Conservation (phyloP, 768 basidiomycete species). For the Phylloporus arenicola region DNA sequence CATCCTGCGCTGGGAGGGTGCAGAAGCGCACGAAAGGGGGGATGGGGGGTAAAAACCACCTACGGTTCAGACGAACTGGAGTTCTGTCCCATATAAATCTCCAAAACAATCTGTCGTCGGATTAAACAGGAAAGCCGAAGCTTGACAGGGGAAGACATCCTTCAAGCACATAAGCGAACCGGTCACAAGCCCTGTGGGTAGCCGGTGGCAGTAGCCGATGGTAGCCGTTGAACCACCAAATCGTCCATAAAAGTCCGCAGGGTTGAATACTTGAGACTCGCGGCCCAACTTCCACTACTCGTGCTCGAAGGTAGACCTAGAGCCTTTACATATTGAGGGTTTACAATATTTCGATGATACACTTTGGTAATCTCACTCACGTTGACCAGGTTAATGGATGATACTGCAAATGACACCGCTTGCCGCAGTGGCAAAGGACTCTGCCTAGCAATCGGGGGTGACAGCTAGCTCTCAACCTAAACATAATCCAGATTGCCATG, state of each 20-base stretch:
- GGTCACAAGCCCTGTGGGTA: background rate
- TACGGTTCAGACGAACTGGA: background rate
- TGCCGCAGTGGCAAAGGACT: background rate
- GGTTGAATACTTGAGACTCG: background rate
- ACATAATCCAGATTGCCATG: too few species aligned
- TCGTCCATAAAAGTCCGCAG: background rate
- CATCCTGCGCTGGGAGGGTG: conserved; percentile 14
- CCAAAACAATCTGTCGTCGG: conserved; percentile 18
- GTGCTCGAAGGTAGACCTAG: background rate
- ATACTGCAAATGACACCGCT: conserved; percentile 4
- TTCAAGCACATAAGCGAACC: background rate
- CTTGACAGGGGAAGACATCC: conserved; percentile 6
- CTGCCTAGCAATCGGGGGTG: background rate
- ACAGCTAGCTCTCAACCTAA: conserved; percentile 5
- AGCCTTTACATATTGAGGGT: background rate
- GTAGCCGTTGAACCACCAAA: background rate
- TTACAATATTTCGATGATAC: background rate
- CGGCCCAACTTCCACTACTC: background rate
- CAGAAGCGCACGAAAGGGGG: background rate
- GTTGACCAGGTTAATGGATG: background rate
- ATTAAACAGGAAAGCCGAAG: conserved; percentile 14
- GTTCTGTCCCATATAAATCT: conserved; percentile 16
- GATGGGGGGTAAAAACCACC: background rate
- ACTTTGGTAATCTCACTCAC: conserved; percentile 2
- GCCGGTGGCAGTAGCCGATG: background rate